These are phyloP conservation scores for Haplosporangium sp. DNA, from an alignment of 371 early-diverging fungal genomes.

Conservation along the genomic window DNA sequence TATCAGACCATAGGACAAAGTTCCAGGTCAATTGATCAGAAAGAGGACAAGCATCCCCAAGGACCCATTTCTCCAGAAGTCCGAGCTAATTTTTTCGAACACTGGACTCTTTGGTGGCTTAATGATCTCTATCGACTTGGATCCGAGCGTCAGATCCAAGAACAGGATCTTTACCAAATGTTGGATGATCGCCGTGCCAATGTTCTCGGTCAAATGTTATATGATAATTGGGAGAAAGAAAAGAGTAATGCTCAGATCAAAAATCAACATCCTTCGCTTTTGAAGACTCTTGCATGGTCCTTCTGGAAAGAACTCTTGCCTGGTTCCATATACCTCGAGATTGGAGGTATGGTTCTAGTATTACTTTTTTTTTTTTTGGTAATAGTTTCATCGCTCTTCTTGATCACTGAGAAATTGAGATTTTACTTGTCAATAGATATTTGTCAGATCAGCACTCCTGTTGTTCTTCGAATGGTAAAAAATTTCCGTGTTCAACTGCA, in stretches of 20 bases:
- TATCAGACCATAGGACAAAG: neutral
- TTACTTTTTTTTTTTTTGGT: neutral
- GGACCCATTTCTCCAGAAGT: slow-evolving; percentile 50
- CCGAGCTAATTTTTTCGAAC: slow-evolving; percentile 41
- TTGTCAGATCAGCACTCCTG: slow-evolving; percentile 32
- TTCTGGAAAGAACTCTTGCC: slow-evolving; percentile 46
- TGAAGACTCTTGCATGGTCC: slow-evolving; percentile 23
- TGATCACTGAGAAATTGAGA: neutral
- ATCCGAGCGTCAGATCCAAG: slow-evolving; percentile 50
- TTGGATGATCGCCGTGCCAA: slow-evolving; percentile 32
- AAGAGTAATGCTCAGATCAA: slow-evolving; percentile 31
- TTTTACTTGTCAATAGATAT: slow-evolving; percentile 10
- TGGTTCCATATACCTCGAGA: slow-evolving; percentile 23
- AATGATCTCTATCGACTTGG: slow-evolving; percentile 46
- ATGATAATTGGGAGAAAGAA: slow-evolving; percentile 30
- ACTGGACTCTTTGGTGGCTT: slow-evolving; percentile 54
- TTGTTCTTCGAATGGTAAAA: slow-evolving; percentile 28
- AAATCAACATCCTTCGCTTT: slow-evolving; percentile 41
- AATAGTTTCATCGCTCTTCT: no score
- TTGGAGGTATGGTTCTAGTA: slow-evolving; percentile 41
- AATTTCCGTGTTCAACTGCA: neutral
- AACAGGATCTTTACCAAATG: slow-evolving; percentile 59
- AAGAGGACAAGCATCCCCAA: slow-evolving; percentile 17
- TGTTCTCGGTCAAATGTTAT: slow-evolving; percentile 18
- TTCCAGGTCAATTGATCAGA: neutral